Conservation (phyloP, 1,284 basidiomycete genomes). For the Pseudozyma sp. region DNA sequence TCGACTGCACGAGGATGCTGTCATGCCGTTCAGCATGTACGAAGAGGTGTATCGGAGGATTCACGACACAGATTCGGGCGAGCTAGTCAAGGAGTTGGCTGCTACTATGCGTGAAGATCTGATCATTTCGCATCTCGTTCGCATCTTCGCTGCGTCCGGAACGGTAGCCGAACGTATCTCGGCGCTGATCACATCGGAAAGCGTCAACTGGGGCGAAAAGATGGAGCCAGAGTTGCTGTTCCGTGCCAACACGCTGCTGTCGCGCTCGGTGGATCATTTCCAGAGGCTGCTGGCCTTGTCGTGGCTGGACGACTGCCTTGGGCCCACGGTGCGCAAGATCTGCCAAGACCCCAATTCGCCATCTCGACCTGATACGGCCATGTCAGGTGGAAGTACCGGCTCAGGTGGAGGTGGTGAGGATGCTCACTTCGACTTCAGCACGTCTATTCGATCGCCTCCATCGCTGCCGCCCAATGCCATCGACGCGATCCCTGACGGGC, state of each 20-base stretch:
- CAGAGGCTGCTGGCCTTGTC: slow-evolving; percentile 51
- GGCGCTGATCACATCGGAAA: slow-evolving; percentile 50
- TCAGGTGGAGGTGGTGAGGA: slow-evolving; percentile 18
- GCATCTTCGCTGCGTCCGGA: slow-evolving; percentile 54
- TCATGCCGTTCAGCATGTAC: slow-evolving; percentile 55
- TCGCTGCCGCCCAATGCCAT: slow-evolving; percentile 24
- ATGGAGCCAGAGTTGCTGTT: slow-evolving; percentile 58
- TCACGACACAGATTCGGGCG: slow-evolving; percentile 29
- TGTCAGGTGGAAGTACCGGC: slow-evolving; percentile 12
- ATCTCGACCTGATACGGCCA: slow-evolving; percentile 21
- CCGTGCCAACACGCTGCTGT: slow-evolving; percentile 60
- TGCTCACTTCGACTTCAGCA: slow-evolving; percentile 23
- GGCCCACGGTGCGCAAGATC: slow-evolving; percentile 51
- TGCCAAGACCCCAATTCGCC: slow-evolving; percentile 40
- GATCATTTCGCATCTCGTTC: slow-evolving; percentile 51
- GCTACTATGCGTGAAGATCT: slow-evolving; percentile 50
- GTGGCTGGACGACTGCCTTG: slow-evolving; percentile 60
- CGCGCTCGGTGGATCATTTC: slow-evolving; percentile 58
- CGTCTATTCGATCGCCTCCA: slow-evolving; percentile 28
- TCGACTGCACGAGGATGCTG: slow-evolving; percentile 47
- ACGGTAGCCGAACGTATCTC: slow-evolving; percentile 53
- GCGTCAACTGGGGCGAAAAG: slow-evolving; percentile 38
- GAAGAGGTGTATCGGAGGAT: slow-evolving; percentile 40
- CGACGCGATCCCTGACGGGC: slow-evolving; percentile 37
- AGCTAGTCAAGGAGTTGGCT: slow-evolving; percentile 40